These are phyloP conservation scores for Conticribra guillardii DNA, from an alignment of 108 stramenopile species.

Conservation along the genomic window DNA sequence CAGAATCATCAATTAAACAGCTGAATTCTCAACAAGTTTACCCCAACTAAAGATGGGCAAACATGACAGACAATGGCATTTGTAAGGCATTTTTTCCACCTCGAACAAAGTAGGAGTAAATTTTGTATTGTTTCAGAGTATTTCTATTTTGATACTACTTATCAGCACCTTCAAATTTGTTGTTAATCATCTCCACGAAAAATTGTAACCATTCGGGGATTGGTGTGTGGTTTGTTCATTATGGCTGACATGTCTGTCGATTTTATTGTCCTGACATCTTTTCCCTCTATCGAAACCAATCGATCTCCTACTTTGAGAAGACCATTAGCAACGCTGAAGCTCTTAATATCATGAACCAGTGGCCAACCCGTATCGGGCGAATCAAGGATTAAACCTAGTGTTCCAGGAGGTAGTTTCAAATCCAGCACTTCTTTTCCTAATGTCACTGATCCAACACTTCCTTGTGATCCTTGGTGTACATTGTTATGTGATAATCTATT, in stretches of 20 bases:
- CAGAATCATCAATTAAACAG: too few species aligned
- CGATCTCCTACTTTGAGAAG: neutral
- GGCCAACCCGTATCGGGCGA: neutral
- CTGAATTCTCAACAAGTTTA: too few species aligned
- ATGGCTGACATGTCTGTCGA: neutral
- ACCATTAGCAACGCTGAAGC: neutral
- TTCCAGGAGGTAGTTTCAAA: neutral
- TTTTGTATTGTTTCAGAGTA: too few species aligned
- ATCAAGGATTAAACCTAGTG: neutral
- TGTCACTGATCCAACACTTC: neutral
- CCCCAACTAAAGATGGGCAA: too few species aligned
- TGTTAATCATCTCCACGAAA: neutral
- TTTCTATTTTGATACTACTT: too few species aligned
- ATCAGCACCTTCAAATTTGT: neutral
- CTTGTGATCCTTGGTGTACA: too few species aligned
- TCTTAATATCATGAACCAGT: neutral
- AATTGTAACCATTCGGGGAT: neutral
- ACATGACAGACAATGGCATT: too few species aligned
- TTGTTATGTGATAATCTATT: too few species aligned
- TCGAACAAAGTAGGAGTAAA: too few species aligned
- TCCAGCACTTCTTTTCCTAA: neutral
- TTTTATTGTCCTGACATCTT: neutral
- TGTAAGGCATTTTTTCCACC: too few species aligned
- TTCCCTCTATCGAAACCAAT: neutral
- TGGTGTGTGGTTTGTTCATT: neutral